A percentile compares a stretch with the other conserved stretches of the same genome.
Conservation (phyloP, 129 eudicot species). For the Escallonia herrerae region DNA sequence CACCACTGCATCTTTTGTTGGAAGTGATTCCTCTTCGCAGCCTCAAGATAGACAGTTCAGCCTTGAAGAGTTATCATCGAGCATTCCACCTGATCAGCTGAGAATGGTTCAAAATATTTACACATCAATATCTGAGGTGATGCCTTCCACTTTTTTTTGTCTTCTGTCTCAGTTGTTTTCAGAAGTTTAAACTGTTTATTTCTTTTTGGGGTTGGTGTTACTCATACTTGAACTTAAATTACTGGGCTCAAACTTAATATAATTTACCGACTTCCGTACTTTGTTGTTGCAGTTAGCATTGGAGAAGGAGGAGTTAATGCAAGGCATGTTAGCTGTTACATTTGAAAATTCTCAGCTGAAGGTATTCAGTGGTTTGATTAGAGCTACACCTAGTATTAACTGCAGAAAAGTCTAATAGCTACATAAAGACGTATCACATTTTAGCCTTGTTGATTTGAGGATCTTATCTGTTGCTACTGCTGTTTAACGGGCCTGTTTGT, state of each 20-base stretch:
- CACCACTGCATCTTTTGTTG: slow-evolving; percentile 15
- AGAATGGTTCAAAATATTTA: slow-evolving; percentile 70
- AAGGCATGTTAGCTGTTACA: slow-evolving; percentile 67
- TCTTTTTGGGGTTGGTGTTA: too few relatives aligned
- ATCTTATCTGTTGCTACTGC: too few relatives aligned
- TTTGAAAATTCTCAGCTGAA: slow-evolving; percentile 62
- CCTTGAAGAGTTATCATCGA: slow-evolving; percentile 44
- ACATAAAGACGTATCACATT: too few relatives aligned
- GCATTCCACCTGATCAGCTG: slow-evolving; percentile 77
- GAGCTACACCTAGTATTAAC: too few relatives aligned
- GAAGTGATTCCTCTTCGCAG: slow-evolving; percentile 29
- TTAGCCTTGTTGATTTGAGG: too few relatives aligned
- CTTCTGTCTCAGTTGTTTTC: background rate
- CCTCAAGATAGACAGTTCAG: slow-evolving; percentile 35
- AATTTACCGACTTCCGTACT: background rate
- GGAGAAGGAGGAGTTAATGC: slow-evolving; percentile 79
- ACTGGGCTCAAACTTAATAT: background rate
- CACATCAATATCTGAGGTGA: slow-evolving; percentile 80
- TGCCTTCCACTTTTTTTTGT: background rate
- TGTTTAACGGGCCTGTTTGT: too few relatives aligned
- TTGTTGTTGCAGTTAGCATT: slow-evolving; percentile 50
- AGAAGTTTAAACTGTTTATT: background rate
- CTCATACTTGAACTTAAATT: background rate
- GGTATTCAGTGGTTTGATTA: slow-evolving; percentile 34
- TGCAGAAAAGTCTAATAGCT: too few relatives aligned